These are phyloP conservation scores for Tolypocladium guangdongense DNA, from an alignment of 2,329 filamentous ascomycete species.

Conservation along the genomic window DNA sequence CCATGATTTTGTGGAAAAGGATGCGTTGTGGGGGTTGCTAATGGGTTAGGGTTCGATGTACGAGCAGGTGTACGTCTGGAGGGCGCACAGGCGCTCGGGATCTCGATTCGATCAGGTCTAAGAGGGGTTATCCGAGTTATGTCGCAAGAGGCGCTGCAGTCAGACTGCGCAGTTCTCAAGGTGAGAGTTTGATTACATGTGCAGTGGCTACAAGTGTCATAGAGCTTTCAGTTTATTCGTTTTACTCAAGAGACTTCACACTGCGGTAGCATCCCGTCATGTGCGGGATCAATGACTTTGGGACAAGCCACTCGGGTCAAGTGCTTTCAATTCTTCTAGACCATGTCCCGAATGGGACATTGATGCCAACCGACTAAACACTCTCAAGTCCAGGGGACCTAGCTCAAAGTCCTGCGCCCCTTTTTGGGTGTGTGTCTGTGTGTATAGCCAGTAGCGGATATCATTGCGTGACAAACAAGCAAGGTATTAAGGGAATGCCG, in stretches of 20 bases:
- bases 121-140: not conserved
- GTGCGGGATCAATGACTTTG: not conserved
- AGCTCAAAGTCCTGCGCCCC: not conserved
- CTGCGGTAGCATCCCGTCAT: not conserved
- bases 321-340: not conserved
- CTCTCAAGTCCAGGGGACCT: not conserved
- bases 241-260: no score
- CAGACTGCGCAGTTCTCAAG: no score
- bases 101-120: not conserved
- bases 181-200: not conserved
- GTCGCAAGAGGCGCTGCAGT: not conserved
- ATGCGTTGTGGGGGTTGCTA: constrained; percentile 63
- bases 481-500: not conserved
- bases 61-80: no score
- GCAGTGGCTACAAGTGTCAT: not conserved
- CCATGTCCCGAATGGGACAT: not conserved
- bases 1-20: constrained; percentile 61
- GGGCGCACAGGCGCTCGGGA: not conserved
- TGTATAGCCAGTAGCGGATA: not conserved
- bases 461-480: not conserved
- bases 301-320: not conserved
- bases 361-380: not conserved
- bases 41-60: constrained; percentile 17
- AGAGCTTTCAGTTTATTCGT: no score
- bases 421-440: not conserved